Evolutionary conservation across 257 asterid genomes (phyloP).

Genomic region (Solanum verrucosum): DNA sequence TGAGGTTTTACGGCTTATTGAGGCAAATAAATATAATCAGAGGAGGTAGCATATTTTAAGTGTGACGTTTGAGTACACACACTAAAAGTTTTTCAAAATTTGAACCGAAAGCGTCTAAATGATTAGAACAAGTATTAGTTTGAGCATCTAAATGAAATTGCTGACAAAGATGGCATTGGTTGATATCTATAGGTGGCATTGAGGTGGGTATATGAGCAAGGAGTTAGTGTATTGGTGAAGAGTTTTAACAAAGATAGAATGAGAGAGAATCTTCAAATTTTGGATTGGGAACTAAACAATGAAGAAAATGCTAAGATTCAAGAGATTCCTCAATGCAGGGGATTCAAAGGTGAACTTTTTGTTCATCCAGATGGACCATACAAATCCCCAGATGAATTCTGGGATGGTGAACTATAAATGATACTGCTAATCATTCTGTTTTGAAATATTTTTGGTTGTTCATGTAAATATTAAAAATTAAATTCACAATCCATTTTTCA

Average conservation of each 20-base stretch:
- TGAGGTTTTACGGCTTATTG: not conserved
- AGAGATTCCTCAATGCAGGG: slow-evolving; percentile 27
- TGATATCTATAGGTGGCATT: slow-evolving; percentile 2
- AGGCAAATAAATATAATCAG: not conserved
- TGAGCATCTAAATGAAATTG: too few relatives aligned
- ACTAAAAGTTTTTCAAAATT: too few relatives aligned
- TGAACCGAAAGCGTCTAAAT: too few relatives aligned
- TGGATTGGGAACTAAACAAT: slow-evolving; percentile 15
- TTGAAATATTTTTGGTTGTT: not conserved
- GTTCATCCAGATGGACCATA: slow-evolving; percentile 27
- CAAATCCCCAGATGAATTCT: slow-evolving; percentile 31
- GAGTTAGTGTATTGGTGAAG: slow-evolving; percentile 13
- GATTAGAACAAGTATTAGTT: too few relatives aligned
- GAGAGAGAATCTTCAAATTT: slow-evolving; percentile 16
- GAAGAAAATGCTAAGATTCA: slow-evolving; percentile 28
- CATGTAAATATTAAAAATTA: not conserved
- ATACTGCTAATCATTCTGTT: not conserved
- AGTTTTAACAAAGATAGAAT: slow-evolving; percentile 27
- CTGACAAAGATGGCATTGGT: not conserved
- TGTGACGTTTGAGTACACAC: too few relatives aligned
- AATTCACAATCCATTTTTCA: not conserved
- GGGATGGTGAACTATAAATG: slow-evolving; percentile 43
- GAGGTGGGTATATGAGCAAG: slow-evolving; percentile 27
- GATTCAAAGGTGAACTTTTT: slow-evolving; percentile 1
- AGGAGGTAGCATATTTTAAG: too few relatives aligned